These are phyloP conservation scores for Mimosa bimucronata DNA, from an alignment of 306 rosid species.

Conservation along the genomic window DNA sequence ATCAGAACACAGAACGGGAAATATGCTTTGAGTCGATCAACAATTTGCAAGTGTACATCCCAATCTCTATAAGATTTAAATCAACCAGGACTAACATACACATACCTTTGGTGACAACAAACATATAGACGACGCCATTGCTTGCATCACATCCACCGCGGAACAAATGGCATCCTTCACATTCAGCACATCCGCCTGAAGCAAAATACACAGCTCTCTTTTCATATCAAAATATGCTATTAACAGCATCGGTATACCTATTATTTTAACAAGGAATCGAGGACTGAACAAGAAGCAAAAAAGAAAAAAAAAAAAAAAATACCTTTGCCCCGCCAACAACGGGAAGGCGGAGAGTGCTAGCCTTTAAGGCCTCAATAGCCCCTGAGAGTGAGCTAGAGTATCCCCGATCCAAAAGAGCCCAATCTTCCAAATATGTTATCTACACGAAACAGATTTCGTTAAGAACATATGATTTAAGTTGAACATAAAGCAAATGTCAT, in stretches of 20 bases:
- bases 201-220: constrained; percentile 32
- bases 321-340: constrained; percentile 91
- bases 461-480: constrained; percentile 17
- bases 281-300: constrained; percentile 26
- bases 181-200: constrained; percentile 73
- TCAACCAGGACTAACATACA: background rate
- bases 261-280: background rate
- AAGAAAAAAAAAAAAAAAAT: constrained; percentile 31
- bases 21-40: background rate
- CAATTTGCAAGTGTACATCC: background rate
- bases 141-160: constrained; percentile 95
- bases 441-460: constrained; percentile 44
- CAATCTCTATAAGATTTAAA: background rate
- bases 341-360: constrained; percentile 97
- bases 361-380: constrained; percentile 82
- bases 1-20: background rate
- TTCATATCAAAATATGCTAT: constrained; percentile 15
- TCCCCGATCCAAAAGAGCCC: constrained; percentile 74
- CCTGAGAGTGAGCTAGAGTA: constrained; percentile 83
- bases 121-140: constrained; percentile 86
- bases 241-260: constrained; percentile 6
- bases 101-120: constrained; percentile 71
- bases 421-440: constrained; percentile 79
- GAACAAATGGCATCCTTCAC: constrained; percentile 87
- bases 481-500: constrained; percentile 23